phyloP scores from a whole-genome alignment of 108 stramenopile species.

The Fistulifera pelliculosa region DNA sequence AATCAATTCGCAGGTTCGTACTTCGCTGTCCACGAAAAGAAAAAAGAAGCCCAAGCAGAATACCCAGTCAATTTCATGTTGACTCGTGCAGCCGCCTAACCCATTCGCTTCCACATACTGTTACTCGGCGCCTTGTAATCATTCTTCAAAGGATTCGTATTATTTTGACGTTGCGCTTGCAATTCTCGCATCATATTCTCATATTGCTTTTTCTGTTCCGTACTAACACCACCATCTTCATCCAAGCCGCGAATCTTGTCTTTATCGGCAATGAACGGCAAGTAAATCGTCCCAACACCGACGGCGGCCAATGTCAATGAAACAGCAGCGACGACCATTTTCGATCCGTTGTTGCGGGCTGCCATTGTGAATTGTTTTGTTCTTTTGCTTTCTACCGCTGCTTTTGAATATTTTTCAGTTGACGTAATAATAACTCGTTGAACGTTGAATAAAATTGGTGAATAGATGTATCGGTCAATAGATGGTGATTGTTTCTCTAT shows the following conservation, averaged over 20 bases:
- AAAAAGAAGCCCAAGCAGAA: too few relatives aligned
- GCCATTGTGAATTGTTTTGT: too few relatives aligned
- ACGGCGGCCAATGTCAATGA: background rate
- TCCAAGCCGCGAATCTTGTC: conserved; percentile 16
- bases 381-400: too few relatives aligned
- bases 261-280: conserved; percentile 16
- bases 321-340: conserved; percentile 1
- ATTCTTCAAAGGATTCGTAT: background rate
- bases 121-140: background rate
- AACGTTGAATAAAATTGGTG: too few relatives aligned
- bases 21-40: too few relatives aligned
- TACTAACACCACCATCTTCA: conserved; percentile 8
- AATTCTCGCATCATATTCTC: conserved; percentile 1
- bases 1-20: too few relatives aligned
- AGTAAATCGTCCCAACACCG: conserved; percentile 9
- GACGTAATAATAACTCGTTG: too few relatives aligned
- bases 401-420: too few relatives aligned
- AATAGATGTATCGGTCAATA: too few relatives aligned
- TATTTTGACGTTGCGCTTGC: background rate
- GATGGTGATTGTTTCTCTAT: too few relatives aligned
- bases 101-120: conserved; percentile 1
- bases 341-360: background rate
- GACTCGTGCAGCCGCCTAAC: background rate
- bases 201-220: background rate
- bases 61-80: too few relatives aligned